Evolutionary conservation across 352 stramenopile genomes (phyloP).

Genomic region (Pythium aphanidermatum): DNA sequence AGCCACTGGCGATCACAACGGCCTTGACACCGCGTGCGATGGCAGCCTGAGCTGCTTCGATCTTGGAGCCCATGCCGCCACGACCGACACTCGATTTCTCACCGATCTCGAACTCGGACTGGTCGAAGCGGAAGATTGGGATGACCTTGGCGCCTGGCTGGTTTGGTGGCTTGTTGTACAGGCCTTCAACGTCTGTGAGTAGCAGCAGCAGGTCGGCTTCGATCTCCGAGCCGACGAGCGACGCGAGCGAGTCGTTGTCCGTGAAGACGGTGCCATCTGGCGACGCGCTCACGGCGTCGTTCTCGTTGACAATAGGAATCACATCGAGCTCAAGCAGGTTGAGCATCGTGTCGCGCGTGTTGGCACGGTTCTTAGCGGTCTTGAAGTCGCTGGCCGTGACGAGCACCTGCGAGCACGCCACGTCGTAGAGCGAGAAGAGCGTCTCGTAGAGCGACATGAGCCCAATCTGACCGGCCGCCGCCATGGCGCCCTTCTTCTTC

Average conservation of each 20-base stretch:
- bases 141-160: slow-evolving; percentile 79
- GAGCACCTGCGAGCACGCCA: slow-evolving; percentile 91
- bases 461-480: slow-evolving; percentile 94
- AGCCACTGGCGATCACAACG: slow-evolving; percentile 91
- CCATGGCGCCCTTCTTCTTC: slow-evolving; percentile 83
- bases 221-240: slow-evolving; percentile 86
- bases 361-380: slow-evolving; percentile 75
- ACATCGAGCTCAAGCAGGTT: slow-evolving; percentile 94
- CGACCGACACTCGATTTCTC: slow-evolving; percentile 81
- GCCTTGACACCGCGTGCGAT: slow-evolving; percentile 88
- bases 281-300: slow-evolving; percentile 93
- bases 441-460: slow-evolving; percentile 98
- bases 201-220: slow-evolving; percentile 93
- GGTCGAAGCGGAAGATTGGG: slow-evolving; percentile 57
- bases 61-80: slow-evolving; percentile 95
- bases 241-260: slow-evolving; percentile 95
- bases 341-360: slow-evolving; percentile 86
- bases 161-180: slow-evolving; percentile 89
- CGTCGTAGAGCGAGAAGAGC: slow-evolving; percentile 93
- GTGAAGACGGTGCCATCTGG: slow-evolving; percentile 87
- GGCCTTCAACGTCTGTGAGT: slow-evolving; percentile 96
- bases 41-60: slow-evolving; percentile 84
- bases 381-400: slow-evolving; percentile 82
- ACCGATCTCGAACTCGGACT: slow-evolving; percentile 60
- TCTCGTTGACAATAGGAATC: slow-evolving; percentile 99